phyloP scores from a whole-genome alignment of 192 early-diverging fungal genomes.

The Rhizoclosmatium globosum region DNA sequence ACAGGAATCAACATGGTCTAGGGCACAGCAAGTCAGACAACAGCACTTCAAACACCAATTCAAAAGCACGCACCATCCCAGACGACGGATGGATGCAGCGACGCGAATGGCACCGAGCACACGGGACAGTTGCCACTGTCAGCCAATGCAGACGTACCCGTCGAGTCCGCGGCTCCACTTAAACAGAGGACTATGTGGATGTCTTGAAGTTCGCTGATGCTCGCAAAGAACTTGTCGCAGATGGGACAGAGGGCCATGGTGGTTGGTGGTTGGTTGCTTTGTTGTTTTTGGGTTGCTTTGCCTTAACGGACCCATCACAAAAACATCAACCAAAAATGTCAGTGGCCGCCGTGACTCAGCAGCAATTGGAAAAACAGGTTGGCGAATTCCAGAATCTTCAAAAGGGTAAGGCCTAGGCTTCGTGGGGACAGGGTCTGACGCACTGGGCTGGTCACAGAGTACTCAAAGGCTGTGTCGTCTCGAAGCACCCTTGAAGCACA shows the following conservation, averaged over 20 bases:
- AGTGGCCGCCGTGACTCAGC: not conserved
- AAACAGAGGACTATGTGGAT: conserved; percentile 15
- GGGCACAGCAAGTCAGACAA: not conserved
- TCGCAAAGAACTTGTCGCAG: not conserved
- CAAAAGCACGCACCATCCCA: conserved; percentile 13
- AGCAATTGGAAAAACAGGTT: conserved; percentile 25
- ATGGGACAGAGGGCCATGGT: conserved; percentile 20
- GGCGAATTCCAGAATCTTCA: conserved; percentile 30
- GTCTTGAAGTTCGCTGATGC: conserved; percentile 5
- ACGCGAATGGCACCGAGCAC: not conserved
- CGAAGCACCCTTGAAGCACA: conserved; percentile 93
- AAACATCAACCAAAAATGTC: not conserved
- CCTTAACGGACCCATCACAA: not conserved
- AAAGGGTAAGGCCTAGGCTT: conserved; percentile 9
- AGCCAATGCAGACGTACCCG: not conserved
- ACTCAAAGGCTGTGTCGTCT: conserved; percentile 73
- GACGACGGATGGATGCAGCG: not conserved
- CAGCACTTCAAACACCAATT: no score
- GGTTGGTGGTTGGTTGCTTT: not conserved
- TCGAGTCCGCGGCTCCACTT: not conserved
- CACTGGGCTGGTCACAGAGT: conserved; percentile 60
- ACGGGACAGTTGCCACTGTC: not conserved
- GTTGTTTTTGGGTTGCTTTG: not conserved
- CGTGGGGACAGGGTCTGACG: not conserved
- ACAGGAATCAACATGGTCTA: conserved; percentile 5